Evolutionary conservation across 1,139 yeast genomes (phyloP).

Genomic region (Debaryomyces udenii): DNA sequence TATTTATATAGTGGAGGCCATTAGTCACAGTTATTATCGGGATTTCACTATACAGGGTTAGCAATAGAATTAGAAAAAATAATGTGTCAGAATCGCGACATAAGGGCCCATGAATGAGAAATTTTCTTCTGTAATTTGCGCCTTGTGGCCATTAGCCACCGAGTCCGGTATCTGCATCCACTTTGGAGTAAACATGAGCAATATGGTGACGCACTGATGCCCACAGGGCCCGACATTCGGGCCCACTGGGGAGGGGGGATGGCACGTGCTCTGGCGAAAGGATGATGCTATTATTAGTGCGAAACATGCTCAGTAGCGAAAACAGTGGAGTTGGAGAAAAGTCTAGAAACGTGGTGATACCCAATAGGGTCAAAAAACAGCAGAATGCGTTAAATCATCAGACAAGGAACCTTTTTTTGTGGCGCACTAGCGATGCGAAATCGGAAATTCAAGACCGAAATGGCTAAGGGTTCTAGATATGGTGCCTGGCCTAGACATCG

Average conservation of each 20-base stretch:
- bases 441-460: too few species aligned
- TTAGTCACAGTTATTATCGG: slow-evolving; percentile 7
- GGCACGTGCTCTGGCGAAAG: not conserved
- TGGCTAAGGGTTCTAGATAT: too few species aligned
- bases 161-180: too few species aligned
- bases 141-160: too few species aligned
- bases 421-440: too few species aligned
- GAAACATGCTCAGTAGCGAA: not conserved
- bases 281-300: not conserved
- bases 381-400: too few species aligned
- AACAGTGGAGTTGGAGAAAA: too few species aligned
- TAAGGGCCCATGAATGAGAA: slow-evolving; percentile 8
- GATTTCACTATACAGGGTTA: slow-evolving; percentile 4
- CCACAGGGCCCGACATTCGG: not conserved
- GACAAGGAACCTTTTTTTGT: too few species aligned
- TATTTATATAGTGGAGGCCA: slow-evolving; percentile 2
- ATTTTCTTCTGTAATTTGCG: not conserved
- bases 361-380: not conserved
- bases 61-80: slow-evolving; percentile 3
- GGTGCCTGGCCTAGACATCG: too few species aligned
- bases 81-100: slow-evolving; percentile 8
- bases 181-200: too few species aligned
- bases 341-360: slow-evolving; percentile 1
- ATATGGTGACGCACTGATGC: not conserved
- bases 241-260: not conserved